Evolutionary conservation across 768 basidiomycete species (phyloP), one percentile per base, ranked within the genome.

Genomic region (Mycena vitilis): DNA sequence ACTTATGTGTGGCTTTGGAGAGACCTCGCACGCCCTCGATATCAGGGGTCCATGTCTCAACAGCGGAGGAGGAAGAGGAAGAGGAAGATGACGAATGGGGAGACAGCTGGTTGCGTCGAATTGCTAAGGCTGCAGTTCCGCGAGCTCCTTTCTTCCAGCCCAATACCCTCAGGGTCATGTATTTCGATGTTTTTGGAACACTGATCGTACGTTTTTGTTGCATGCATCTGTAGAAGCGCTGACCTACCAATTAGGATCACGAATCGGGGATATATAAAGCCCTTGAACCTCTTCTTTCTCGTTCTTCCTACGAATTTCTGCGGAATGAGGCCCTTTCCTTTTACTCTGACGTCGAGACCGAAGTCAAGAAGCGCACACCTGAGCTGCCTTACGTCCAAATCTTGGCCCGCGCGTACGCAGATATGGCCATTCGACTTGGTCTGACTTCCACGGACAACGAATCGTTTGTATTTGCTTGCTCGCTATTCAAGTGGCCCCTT

Each of bases 301-400:
- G 30, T 2, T 61, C 34, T n/a, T 4, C 60, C 0, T 23, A 20
- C 16, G 23, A 44, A 22, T 51, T 67, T n/a, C 47, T 56, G 1
- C 45, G 54, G 1, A 10, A 38, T 6, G 66, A 67, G 18, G 60
- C 66, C 2, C 54, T 61, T 37, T 22, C 60, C 2, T 51, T 60
- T n/a, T 67, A 67, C n/a, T 56, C 62, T 8, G 66, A 67, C 18
- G 30, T 23, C 38, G 66, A 67, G 44, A 23, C 10, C 25, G 66
- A 61, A 18, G 25, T 37, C 18, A 59, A 65, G 38, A 23, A n/a
- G 25, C 48, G 64, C 23, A n/a, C 22, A 1, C 64, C 64, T 0
- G n/a, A 13, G 1, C 16, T 42, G 11, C 56, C 48, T 2, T 65
- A 65, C 22, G 42, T 37, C 22, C 6, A 52, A 6, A 51, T 65